Base-by-base conservation (phyloP, 192 early-diverging fungal genomes). In the Entomortierella chlamydospora region DNA sequence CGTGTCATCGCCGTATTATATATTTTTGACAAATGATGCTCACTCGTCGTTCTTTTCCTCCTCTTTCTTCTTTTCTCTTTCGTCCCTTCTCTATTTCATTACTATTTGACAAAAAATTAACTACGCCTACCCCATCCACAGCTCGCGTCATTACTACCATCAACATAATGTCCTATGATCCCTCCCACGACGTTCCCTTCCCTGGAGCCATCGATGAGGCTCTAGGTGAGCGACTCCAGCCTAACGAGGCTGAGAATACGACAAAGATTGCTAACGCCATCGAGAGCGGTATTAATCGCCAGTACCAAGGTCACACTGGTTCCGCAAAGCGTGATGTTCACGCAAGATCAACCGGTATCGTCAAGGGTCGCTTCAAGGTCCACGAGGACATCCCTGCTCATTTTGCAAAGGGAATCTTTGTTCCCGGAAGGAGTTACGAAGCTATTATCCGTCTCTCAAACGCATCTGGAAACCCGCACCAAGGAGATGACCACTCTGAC, bases 381-480 rank as follows among this genome's bases (percentile, higher is more conserved):
- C 49, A 77, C 39, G 47, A 68, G 28, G 29, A 63, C 22, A 50
- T 77, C 34, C 73, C 73, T 5, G 13, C 66, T 20, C 31, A 64
- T 31, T 57, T 70, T 26, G 61, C 60, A 31, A 63, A 69, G 23
- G 74, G 74, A 20, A 34, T 78, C 74, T 78, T 78, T 70, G 25
- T 78, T 59, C 74, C 74, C 0, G 74, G 74, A 30, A 78, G 70
- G 61, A 70, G 52, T 17, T 78, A 78, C 26, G 74, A 78, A 18
- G 74, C 74, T 17, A 25, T 70, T 25, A 29, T 70, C 15, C 54
- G 74, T 6, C 50, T 78, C 20, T 78, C 74, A 0, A 78, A 78
- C 12, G 74, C 61, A 15, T 26, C 60, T 10, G 60, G 41, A 0
- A 18, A 78, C 39, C 25, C 74, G 22, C 20, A 49, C 5, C 33